Conservation (phyloP, 2,329 filamentous ascomycete species). For the Aspergillus sp. region DNA sequence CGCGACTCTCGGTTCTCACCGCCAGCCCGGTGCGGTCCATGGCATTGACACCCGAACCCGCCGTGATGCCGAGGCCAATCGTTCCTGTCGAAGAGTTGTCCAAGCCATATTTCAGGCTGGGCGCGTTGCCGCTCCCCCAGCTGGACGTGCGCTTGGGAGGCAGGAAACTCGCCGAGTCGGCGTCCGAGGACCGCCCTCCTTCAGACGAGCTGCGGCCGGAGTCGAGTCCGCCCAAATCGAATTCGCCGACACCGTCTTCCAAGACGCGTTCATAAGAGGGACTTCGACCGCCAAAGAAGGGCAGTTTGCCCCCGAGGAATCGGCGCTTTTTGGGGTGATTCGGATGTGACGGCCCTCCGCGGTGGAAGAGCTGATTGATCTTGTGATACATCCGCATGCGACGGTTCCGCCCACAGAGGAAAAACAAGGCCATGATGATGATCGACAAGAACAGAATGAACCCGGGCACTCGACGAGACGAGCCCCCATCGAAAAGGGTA, state of each 20-base stretch:
- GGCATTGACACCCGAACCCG: conserved; percentile 32
- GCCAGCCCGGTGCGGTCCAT: conserved; percentile 69
- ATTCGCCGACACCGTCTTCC: conserved; percentile 72
- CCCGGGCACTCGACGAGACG: conserved; percentile 67
- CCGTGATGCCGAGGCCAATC: conserved; percentile 35
- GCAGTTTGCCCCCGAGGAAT: conserved; percentile 59
- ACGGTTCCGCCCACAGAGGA: conserved; percentile 77
- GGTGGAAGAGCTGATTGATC: conserved; percentile 40
- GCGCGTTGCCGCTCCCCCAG: conserved; percentile 30
- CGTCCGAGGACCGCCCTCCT: conserved; percentile 62
- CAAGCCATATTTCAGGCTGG: conserved; percentile 35
- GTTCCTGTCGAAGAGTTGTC: conserved; percentile 41
- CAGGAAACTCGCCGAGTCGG: conserved; percentile 52
- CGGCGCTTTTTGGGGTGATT: conserved; percentile 49
- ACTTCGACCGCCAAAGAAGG: conserved; percentile 31
- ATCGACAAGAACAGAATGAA: conserved; percentile 76
- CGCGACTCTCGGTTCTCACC: conserved; percentile 80
- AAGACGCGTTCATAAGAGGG: conserved; percentile 77
- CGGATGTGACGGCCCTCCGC: conserved; percentile 30
- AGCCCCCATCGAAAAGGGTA: conserved; percentile 62
- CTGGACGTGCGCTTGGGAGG: conserved; percentile 46
- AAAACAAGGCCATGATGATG: conserved; percentile 64
- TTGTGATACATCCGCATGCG: conserved; percentile 60
- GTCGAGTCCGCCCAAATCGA: conserved; percentile 70
- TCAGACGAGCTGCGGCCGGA: conserved; percentile 53